These are phyloP conservation scores for Actinidia arguta DNA, from an alignment of 179 eudicot species.

Conservation along the genomic window DNA sequence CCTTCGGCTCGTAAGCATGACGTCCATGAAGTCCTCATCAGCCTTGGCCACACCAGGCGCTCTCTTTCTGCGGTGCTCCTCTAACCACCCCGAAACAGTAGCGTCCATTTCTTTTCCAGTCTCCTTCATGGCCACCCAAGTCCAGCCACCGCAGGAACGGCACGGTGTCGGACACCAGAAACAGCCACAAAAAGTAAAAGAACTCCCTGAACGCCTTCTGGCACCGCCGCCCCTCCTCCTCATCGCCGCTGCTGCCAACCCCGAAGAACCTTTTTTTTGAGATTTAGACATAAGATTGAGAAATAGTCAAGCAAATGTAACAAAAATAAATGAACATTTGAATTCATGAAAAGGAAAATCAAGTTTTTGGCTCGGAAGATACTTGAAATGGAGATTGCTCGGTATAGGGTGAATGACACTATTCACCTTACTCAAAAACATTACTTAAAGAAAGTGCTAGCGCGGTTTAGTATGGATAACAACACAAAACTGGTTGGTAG, in stretches of 20 bases:
- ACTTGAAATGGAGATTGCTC: no score
- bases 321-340: no score
- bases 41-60: background rate
- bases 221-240: slow-evolving; percentile 16
- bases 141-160: slow-evolving; percentile 51
- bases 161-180: slow-evolving; percentile 29
- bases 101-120: slow-evolving; percentile 35
- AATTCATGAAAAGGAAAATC: no score
- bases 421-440: no score
- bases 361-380: no score
- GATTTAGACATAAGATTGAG: no score
- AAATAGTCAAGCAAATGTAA: no score
- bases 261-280: background rate
- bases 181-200: slow-evolving; percentile 23
- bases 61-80: slow-evolving; percentile 33
- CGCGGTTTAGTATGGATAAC: no score
- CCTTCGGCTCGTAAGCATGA: slow-evolving; percentile 31
- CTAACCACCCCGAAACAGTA: slow-evolving; percentile 39
- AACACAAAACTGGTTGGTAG: no score
- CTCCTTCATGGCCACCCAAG: slow-evolving; percentile 37
- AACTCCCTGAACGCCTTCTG: slow-evolving; percentile 24
- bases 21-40: slow-evolving; percentile 30
- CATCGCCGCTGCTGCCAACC: background rate
- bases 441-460: no score
- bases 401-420: no score